Conservation (phyloP, 75 land plant species). For the Cupressus sempervirens region DNA sequence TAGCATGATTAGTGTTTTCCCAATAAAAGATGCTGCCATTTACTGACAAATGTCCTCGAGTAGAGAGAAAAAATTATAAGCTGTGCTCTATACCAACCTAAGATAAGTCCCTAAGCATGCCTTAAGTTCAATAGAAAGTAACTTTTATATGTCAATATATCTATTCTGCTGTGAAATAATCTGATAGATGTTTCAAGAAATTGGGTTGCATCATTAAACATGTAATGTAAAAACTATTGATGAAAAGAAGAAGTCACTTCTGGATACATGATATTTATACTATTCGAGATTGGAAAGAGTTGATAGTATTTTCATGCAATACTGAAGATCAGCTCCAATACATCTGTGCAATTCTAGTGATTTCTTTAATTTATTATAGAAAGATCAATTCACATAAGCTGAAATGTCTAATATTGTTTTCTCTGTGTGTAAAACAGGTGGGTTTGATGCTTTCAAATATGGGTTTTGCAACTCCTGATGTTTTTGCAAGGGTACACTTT, state of each 20-base stretch:
- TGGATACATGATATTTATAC: not conserved
- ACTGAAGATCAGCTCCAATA: not conserved
- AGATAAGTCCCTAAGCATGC: not conserved
- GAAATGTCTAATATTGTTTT: not conserved
- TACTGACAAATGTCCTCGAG: not conserved
- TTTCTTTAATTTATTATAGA: not conserved
- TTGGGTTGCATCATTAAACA: not conserved
- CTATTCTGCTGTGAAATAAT: not conserved
- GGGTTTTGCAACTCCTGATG: conserved; percentile 69
- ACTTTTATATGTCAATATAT: not conserved
- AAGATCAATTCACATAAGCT: not conserved
- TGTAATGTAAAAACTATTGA: not conserved
- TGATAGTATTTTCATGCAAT: not conserved
- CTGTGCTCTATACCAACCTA: not conserved
- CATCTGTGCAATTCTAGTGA: not conserved
- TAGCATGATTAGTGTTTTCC: not conserved
- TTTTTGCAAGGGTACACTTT: conserved; percentile 63
- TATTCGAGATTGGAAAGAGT: not conserved
- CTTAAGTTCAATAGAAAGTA: not conserved
- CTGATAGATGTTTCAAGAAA: not conserved
- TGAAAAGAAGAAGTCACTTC: not conserved
- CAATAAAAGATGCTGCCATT: not conserved
- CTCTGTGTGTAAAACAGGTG: conserved; percentile 42
- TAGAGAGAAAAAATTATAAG: not conserved
- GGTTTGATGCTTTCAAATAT: conserved; percentile 92